These are phyloP conservation scores for Hypoxylon sp. DNA, from an alignment of 2,329 filamentous ascomycete genomes.

Conservation along the genomic window DNA sequence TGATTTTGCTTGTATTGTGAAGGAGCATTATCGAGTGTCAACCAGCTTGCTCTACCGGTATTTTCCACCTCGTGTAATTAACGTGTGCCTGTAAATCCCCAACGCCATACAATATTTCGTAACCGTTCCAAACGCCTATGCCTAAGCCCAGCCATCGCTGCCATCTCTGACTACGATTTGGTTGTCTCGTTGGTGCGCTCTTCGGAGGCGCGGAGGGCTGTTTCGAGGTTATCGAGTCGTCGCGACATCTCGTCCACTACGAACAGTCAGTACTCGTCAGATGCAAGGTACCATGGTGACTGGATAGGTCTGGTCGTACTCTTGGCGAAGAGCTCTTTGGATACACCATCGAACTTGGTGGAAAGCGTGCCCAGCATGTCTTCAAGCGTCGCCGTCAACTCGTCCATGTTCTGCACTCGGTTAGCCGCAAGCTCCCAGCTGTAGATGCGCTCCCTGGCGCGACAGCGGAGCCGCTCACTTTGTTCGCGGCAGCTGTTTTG, in stretches of 20 bases:
- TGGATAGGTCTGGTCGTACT: conserved; percentile 59
- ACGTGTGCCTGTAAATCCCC: conserved; percentile 24
- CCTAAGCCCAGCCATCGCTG: not conserved
- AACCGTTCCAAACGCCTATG: conserved; percentile 23
- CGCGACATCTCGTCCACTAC: conserved; percentile 94
- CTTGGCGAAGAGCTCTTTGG: conserved; percentile 86
- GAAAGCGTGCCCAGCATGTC: conserved; percentile 85
- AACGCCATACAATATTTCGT: conserved; percentile 35
- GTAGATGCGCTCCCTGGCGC: not conserved
- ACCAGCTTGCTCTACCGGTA: conserved; percentile 5
- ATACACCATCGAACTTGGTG: conserved; percentile 84
- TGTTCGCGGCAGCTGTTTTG: conserved; percentile 24
- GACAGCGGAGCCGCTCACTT: conserved; percentile 23
- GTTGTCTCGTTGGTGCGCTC: conserved; percentile 50
- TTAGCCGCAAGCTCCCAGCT: conserved; percentile 11
- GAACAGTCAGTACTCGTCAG: not conserved
- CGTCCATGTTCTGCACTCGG: conserved; percentile 53
- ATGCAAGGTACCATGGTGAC: not conserved
- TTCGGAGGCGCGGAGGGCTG: conserved; percentile 69
- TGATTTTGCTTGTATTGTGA: conserved; percentile 13
- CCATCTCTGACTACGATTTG: conserved; percentile 45
- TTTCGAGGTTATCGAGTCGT: conserved; percentile 82
- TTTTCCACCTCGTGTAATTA: conserved; percentile 10
- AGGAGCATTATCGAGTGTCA: conserved; percentile 17
- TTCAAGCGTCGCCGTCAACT: conserved; percentile 82